These are phyloP conservation scores for Murraya paniculata DNA, from an alignment of 345 rosid species.

Conservation along the genomic window DNA sequence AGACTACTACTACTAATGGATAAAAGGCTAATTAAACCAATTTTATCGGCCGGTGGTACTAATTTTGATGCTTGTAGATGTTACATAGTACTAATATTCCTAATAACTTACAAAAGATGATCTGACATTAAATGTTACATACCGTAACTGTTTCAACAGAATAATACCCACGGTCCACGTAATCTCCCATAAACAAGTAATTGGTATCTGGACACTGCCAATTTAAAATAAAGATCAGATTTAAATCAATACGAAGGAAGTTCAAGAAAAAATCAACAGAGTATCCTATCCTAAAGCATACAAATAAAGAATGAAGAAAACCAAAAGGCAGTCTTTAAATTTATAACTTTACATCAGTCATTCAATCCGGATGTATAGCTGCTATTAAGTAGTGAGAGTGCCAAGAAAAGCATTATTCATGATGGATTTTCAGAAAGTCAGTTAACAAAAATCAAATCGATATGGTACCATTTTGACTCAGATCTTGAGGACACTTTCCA, in stretches of 20 bases:
- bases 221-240: constrained; percentile 17
- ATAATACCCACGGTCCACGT: constrained; percentile 96
- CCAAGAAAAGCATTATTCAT: neutral
- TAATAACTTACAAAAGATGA: neutral
- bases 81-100: neutral
- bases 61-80: neutral
- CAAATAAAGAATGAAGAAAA: neutral
- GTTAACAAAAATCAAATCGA: neutral
- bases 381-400: neutral
- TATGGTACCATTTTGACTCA: neutral
- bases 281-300: neutral
- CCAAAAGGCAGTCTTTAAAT: neutral
- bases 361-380: neutral
- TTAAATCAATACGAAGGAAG: neutral
- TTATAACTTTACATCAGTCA: neutral
- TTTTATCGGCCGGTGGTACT: neutral
- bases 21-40: neutral
- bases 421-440: neutral
- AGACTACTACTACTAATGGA: neutral
- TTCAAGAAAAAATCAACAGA: neutral
- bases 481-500: neutral
- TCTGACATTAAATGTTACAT: constrained; percentile 15
- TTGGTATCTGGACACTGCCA: constrained; percentile 97
- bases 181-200: constrained; percentile 98
- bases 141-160: constrained; percentile 98